Evolutionary conservation across 192 early-diverging fungal species (phyloP).

Genomic region (Coemansia sp.): DNA sequence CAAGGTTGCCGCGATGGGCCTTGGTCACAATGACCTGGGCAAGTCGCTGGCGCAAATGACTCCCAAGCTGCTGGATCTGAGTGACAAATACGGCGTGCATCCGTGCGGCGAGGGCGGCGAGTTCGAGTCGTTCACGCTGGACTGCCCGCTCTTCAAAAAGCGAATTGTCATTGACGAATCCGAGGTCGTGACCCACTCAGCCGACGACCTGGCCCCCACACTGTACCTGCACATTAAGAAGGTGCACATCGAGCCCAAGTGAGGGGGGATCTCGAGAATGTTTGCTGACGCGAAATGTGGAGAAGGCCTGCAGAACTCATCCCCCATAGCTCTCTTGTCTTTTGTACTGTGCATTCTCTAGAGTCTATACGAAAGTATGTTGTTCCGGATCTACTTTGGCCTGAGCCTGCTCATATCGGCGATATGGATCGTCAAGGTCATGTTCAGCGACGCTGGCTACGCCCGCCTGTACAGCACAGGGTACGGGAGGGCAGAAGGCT

Average conservation of each 20-base stretch:
- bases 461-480: too few relatives aligned
- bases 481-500: too few relatives aligned
- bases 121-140: constrained; percentile 89
- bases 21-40: constrained; percentile 60
- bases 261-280: not conserved
- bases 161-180: constrained; percentile 70
- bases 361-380: too few relatives aligned
- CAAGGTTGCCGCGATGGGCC: constrained; percentile 87
- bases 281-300: too few relatives aligned
- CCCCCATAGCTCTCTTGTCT: too few relatives aligned
- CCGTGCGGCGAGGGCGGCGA: constrained; percentile 98
- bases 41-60: constrained; percentile 73
- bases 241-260: constrained; percentile 66
- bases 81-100: constrained; percentile 74
- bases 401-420: constrained; percentile 27
- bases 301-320: too few relatives aligned
- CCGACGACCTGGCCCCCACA: constrained; percentile 77
- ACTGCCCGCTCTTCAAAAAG: constrained; percentile 86
- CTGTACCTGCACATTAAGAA: constrained; percentile 70
- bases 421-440: constrained; percentile 21
- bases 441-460: constrained; percentile 2
- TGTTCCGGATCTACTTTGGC: constrained; percentile 34
- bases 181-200: constrained; percentile 68
- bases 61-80: constrained; percentile 60
- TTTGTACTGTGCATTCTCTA: not conserved